Evolutionary conservation across 257 asterid genomes (phyloP).

Genomic region (Eustoma russellianum): DNA sequence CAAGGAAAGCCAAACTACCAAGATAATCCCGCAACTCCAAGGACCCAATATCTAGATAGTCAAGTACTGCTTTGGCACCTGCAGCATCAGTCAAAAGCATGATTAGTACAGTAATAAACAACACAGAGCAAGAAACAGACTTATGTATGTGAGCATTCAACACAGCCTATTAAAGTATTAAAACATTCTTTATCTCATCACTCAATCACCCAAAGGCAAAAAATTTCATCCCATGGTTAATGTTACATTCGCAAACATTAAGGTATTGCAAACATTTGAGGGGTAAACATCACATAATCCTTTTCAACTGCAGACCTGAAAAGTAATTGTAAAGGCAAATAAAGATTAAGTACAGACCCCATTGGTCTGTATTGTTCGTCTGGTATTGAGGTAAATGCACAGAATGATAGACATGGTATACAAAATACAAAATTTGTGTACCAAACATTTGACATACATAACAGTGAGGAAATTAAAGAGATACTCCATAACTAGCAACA

Average conservation of each 20-base stretch:
- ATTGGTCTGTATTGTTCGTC: not conserved
- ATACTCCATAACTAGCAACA: not conserved
- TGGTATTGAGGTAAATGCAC: not conserved
- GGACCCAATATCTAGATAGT: constrained; percentile 32
- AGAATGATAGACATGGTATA: not conserved
- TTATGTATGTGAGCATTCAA: too few relatives aligned
- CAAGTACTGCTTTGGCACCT: constrained; percentile 54
- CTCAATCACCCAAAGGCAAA: too few relatives aligned
- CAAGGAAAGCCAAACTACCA: constrained; percentile 36
- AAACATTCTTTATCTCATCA: too few relatives aligned
- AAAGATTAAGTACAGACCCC: too few relatives aligned
- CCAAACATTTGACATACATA: not conserved
- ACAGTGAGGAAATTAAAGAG: not conserved
- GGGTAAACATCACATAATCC: too few relatives aligned
- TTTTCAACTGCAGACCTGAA: too few relatives aligned
- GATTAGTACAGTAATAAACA: not conserved
- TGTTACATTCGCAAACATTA: too few relatives aligned
- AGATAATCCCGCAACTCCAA: constrained; percentile 65
- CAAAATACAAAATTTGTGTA: not conserved
- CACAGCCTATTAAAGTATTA: too few relatives aligned
- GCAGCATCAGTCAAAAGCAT: constrained; percentile 17
- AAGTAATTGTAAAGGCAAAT: too few relatives aligned
- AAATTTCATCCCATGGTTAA: too few relatives aligned
- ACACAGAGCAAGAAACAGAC: not conserved
- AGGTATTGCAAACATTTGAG: too few relatives aligned